Base-by-base conservation (phyloP, 192 early-diverging fungal genomes). In the Entrophospora sp. region DNA sequence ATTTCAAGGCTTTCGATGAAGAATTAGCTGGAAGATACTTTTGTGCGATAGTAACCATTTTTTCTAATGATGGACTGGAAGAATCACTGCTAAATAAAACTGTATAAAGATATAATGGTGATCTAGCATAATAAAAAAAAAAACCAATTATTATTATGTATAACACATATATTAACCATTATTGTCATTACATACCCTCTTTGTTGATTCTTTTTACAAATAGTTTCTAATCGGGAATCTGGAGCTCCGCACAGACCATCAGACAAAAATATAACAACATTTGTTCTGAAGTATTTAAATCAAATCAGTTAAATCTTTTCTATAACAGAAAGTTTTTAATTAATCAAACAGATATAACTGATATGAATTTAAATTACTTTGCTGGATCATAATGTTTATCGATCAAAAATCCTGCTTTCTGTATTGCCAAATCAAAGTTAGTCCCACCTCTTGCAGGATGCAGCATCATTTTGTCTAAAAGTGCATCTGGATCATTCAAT, bases 261-360 rank as follows among this genome's bases (percentile, higher is more conserved):
- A 36, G 63, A 64, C 24, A 64, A 12, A 49, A 64, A 64, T 28
- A 64, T 51, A 51, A 64, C 30, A 2, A 64, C 1, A 64, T 46
- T 46, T 18, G 38, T 51, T 30, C 63, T 64, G 18, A 1, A 30
- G 14, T 46, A 34, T 1, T 45, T 28, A 13, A 13, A 44, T 27
- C n/a, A n/a, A n/a, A n/a, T n/a, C 16, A 40, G n/a, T 38, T 4
- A 14, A 16, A 31, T 58, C 30, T 1, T n/a, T 35, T 25, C n/a
- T 27, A 35, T 9, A 61, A 28, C 37, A 8, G 4, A 18, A 48
- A 18, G 5, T n/a, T 48, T 48, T 8, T 24, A 8, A 58, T 16
- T 8, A 27, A 34, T 34, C 45, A n/a, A n/a, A n/a, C n/a, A n/a
- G n/a, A n/a, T n/a, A n/a, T n/a, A 18, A 18, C 5, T 18, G 7